A percentile compares a stretch with the other conserved stretches of the same genome.
Evolutionary conservation across 352 stramenopile genomes (phyloP).

Genomic region (Pythium chondricola): DNA sequence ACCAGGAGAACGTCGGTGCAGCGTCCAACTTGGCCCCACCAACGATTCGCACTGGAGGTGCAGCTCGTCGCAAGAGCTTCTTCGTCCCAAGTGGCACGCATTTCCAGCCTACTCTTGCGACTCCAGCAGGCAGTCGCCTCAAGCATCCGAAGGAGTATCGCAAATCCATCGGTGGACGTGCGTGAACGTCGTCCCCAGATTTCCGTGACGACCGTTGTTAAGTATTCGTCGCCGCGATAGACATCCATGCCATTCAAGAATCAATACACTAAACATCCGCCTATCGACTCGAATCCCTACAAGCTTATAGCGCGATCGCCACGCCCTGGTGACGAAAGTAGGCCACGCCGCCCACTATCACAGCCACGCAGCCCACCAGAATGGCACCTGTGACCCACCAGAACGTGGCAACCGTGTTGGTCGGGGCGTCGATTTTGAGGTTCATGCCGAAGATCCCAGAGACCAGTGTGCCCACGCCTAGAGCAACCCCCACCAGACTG

Average conservation of each 20-base stretch:
- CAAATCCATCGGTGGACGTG: constrained; percentile 19
- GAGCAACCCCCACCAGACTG: constrained; percentile 24
- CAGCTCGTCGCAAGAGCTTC: constrained; percentile 15
- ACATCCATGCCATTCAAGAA: no score
- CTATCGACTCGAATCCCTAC: no score
- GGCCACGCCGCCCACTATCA: constrained; percentile 19
- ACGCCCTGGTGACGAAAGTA: constrained; percentile 23
- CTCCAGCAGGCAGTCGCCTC: constrained; percentile 11
- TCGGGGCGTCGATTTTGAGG: constrained; percentile 23
- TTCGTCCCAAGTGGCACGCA: constrained; percentile 7
- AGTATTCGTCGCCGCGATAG: no score
- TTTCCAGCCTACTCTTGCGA: constrained; percentile 7
- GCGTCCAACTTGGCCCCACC: not conserved
- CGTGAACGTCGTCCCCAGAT: no score
- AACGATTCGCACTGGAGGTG: not conserved
- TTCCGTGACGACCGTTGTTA: no score
- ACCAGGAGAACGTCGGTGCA: not conserved
- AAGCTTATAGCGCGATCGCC: constrained; percentile 18
- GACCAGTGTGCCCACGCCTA: constrained; percentile 35
- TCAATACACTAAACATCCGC: no score
- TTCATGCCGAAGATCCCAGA: constrained; percentile 46
- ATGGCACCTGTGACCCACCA: constrained; percentile 27
- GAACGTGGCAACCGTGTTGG: constrained; percentile 20
- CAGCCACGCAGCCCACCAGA: constrained; percentile 13
- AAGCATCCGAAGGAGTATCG: constrained; percentile 22